phyloP scores from a whole-genome alignment of 345 rosid species.

The Passiflora organensis region DNA sequence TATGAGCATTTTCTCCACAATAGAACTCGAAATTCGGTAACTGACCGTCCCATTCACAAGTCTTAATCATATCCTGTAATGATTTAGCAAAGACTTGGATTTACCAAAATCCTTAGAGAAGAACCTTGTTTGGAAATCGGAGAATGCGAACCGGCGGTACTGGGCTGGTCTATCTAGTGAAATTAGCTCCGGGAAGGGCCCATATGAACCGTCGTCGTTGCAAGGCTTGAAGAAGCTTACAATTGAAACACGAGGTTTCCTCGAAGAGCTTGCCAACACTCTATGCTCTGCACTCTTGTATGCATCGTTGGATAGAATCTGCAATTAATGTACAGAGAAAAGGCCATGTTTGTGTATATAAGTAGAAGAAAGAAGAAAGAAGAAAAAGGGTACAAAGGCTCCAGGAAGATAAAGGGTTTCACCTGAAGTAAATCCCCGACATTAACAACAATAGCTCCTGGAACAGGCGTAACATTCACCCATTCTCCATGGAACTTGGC shows the following conservation, averaged over 20 bases:
- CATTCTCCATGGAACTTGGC: not conserved
- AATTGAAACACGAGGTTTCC: not conserved
- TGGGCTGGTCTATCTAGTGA: not conserved
- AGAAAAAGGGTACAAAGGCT: too few species aligned
- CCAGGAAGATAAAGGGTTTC: too few species aligned
- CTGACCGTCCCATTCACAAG: too few species aligned
- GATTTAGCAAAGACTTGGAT: not conserved
- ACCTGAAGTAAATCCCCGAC: not conserved
- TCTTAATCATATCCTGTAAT: not conserved
- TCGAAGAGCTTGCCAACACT: not conserved
- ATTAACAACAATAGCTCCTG: not conserved
- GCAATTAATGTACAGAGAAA: too few species aligned
- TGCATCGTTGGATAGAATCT: not conserved
- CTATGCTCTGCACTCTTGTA: not conserved
- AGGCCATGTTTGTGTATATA: too few species aligned
- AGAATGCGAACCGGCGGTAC: not conserved
- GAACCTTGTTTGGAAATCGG: not conserved
- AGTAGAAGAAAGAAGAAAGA: too few species aligned
- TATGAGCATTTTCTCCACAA: too few species aligned
- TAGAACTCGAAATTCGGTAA: too few species aligned
- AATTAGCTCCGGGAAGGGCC: not conserved
- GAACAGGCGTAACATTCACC: not conserved
- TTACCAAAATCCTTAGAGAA: not conserved
- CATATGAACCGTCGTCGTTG: not conserved
- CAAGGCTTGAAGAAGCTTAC: not conserved